These are phyloP conservation scores for Pyrenula massariospora DNA, from an alignment of 495 filamentous ascomycete genomes.

Conservation along the genomic window DNA sequence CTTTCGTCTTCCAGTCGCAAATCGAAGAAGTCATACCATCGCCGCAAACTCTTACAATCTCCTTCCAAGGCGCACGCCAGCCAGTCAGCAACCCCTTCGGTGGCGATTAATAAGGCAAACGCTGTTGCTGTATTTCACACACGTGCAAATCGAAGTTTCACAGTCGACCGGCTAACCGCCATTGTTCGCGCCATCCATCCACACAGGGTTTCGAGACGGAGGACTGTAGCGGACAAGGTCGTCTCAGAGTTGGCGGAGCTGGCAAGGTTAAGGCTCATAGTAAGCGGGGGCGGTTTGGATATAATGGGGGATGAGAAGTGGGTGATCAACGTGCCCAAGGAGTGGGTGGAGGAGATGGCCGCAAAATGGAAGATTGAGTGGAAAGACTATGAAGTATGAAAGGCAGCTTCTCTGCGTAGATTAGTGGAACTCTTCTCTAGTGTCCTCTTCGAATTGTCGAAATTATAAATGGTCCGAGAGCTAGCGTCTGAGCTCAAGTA, in stretches of 20 bases:
- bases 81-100: conserved; percentile 24
- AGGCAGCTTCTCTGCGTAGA: no score
- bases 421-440: no score
- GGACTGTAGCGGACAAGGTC: conserved; percentile 45
- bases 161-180: conserved; percentile 75
- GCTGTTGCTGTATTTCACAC: conserved; percentile 35
- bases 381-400: neutral
- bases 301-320: conserved; percentile 33
- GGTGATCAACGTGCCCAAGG: conserved; percentile 35
- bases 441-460: no score
- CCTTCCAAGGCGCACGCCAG: conserved; percentile 31
- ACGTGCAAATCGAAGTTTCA: conserved; percentile 67
- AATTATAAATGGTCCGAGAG: no score
- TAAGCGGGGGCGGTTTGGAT: conserved; percentile 23
- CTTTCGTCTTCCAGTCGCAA: conserved; percentile 44
- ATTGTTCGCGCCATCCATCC: conserved; percentile 74
- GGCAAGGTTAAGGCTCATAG: conserved; percentile 62
- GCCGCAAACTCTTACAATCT: conserved; percentile 31
- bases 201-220: conserved; percentile 36
- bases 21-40: conserved; percentile 42
- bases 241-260: conserved; percentile 70
- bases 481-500: no score
- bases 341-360: conserved; percentile 35
- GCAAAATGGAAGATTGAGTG: neutral
- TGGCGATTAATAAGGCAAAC: conserved; percentile 4